Percentiles rank a stretch among this genome's conserved stretches.
Evolutionary conservation across 805 yeast genomes (phyloP).

Genomic region (Ogataea populi-albae): DNA sequence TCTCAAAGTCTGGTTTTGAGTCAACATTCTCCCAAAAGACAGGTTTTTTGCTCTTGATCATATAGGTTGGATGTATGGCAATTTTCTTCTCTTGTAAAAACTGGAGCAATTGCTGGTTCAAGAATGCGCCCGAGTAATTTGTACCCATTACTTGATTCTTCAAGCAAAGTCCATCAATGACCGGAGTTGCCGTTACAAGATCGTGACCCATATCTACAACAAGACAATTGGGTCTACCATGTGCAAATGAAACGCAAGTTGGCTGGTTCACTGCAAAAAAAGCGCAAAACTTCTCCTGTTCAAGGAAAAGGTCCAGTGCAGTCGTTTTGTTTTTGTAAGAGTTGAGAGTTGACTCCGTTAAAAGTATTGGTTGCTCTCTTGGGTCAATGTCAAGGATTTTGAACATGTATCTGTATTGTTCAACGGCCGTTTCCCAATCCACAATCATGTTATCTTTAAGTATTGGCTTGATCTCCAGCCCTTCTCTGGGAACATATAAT

Average conservation of each 20-base stretch:
- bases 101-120: constrained; percentile 52
- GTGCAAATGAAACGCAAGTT: constrained; percentile 84
- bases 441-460: constrained; percentile 57
- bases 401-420: constrained; percentile 66
- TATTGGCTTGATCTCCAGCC: constrained; percentile 53
- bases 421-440: constrained; percentile 86
- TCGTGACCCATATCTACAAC: constrained; percentile 88
- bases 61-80: constrained; percentile 45
- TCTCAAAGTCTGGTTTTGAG: constrained; percentile 26
- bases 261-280: constrained; percentile 78
- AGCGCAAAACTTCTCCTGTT: constrained; percentile 71
- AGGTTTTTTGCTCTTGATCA: constrained; percentile 45
- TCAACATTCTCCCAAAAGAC: constrained; percentile 28
- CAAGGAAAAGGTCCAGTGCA: constrained; percentile 70
- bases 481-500: constrained; percentile 44
- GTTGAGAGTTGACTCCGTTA: constrained; percentile 90
- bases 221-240: constrained; percentile 82
- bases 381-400: constrained; percentile 51
- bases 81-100: constrained; percentile 34
- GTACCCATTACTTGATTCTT: constrained; percentile 69
- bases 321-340: constrained; percentile 60
- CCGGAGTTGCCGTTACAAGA: constrained; percentile 72
- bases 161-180: constrained; percentile 75
- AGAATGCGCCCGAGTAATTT: constrained; percentile 66
- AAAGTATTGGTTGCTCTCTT: constrained; percentile 67